Evolutionary conservation across 345 rosid genomes (phyloP).

Genomic region (Populus deltoides): DNA sequence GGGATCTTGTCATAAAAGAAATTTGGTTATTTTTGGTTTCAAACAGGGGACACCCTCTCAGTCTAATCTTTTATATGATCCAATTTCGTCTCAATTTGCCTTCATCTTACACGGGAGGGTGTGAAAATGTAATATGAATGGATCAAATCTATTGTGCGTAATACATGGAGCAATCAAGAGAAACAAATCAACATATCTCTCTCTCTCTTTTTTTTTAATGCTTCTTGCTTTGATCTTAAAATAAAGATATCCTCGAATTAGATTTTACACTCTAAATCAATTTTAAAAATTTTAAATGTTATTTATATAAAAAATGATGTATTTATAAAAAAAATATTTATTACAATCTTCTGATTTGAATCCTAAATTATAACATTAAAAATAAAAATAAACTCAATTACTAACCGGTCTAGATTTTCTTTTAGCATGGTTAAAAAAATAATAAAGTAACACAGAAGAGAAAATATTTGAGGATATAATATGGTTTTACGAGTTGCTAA

Average conservation of each 20-base stretch:
- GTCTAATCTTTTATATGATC: not conserved
- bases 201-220: too few relatives aligned
- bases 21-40: not conserved
- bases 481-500: too few relatives aligned
- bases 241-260: too few relatives aligned
- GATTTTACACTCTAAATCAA: too few relatives aligned
- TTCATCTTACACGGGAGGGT: not conserved
- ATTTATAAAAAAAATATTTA: not conserved
- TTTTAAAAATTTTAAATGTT: too few relatives aligned
- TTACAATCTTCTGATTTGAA: not conserved
- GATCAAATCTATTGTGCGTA: not conserved
- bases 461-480: too few relatives aligned
- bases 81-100: not conserved
- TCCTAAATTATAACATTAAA: too few relatives aligned
- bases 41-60: not conserved
- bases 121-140: not conserved
- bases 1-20: not conserved
- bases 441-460: fast-evolving
- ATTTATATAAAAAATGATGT: not conserved
- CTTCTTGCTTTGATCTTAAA: too few relatives aligned
- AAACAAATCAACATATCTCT: not conserved
- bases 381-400: too few relatives aligned
- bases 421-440: too few relatives aligned
- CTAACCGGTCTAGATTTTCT: too few relatives aligned
- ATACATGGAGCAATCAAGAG: not conserved